Evolutionary conservation across 2,329 filamentous ascomycete genomes (phyloP), one percentile per base, ranked within the genome.

Genomic region (Chrysoporthe austroafricana): DNA sequence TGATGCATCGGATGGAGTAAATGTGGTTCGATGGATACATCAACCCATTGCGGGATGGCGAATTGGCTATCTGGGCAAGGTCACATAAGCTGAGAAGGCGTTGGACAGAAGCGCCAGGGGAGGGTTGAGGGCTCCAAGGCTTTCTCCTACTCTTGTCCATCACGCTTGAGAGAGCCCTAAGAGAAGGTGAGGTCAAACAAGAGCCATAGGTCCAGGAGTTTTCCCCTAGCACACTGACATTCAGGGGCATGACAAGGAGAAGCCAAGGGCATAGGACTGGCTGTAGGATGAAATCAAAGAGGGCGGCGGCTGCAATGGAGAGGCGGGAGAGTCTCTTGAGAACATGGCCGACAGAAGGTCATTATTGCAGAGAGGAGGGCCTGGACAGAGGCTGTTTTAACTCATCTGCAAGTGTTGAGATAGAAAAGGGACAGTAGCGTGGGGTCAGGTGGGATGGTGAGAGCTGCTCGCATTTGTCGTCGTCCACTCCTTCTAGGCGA

Each of bases 191-290:
- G n/a, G 43, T 34, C n/a, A 34, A 50, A 16, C 39, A 48, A 50
- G n/a, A 57, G 57, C 26, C 50, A 65, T 32, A 43, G 50, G 32
- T 62, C 57, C 6, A 50, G 26, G 1, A 26, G 39, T 56, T 42
- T 42, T 34, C 59, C 60, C 21, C 6, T 43, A 26, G 60, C 43
- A 14, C 60, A 54, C 26, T 54, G 46, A 3, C 43, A n/a, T 34
- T 32, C 11, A 8, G 18, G 48, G 34, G 13, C n/a, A 18, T 6
- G 39, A 6, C n/a, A 42, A 18, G n/a, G 36, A 18, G 36, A n/a
- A 43, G 7, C 3, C 18, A 9, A 52, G 16, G 14, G 4, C 3
- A 9, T 43, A 26, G 18, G 11, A 5, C 11, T 43, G 18, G 8
- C 6, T 46, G 7, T 21, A 62, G 32, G 21, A 42, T 11, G 43